Evolutionary conservation across 2,329 filamentous ascomycete species (phyloP).

Genomic region (Emmonsiellopsis sp.): DNA sequence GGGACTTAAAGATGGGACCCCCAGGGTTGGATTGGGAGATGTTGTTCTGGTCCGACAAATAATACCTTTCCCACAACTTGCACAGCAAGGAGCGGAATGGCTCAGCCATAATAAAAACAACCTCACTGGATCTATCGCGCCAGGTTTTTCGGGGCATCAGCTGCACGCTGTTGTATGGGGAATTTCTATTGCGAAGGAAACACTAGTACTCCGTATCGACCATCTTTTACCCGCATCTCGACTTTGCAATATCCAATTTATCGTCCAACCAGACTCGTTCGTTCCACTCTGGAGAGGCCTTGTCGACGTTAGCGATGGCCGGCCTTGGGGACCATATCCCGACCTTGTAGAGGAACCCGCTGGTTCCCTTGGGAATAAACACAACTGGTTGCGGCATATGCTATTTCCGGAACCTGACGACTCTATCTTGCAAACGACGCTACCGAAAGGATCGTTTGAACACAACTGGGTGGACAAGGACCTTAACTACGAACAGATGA

Average conservation of each 20-base stretch:
- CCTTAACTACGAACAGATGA: conserved; percentile 42
- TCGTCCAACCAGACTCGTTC: conserved; percentile 11
- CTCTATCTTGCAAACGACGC: conserved; percentile 28
- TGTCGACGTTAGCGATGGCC: conserved; percentile 17
- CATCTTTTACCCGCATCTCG: conserved; percentile 7
- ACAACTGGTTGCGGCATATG: conserved; percentile 25
- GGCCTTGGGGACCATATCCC: conserved; percentile 45
- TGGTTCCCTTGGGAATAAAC: conserved; percentile 3
- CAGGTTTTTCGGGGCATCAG: conserved; percentile 18
- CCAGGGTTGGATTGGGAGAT: conserved; percentile 17
- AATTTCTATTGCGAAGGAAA: conserved; percentile 14
- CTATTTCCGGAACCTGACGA: conserved; percentile 34
- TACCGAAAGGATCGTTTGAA: conserved; percentile 27
- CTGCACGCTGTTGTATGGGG: conserved; percentile 17
- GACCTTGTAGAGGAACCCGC: conserved; percentile 41
- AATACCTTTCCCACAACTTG: conserved; percentile 12
- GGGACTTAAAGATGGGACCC: conserved; percentile 17
- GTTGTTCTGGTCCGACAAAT: conserved; percentile 18
- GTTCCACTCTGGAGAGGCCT: conserved; percentile 16
- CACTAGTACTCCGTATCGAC: conserved; percentile 14
- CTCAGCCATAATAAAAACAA: conserved; percentile 10
- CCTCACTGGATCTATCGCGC: conserved; percentile 12
- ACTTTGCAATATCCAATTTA: conserved; percentile 17
- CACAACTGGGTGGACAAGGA: conserved; percentile 30
- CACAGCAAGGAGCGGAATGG: conserved; percentile 12